Evolutionary conservation across 805 yeast genomes (phyloP).

Genomic region (Spencermartinsiella europaea): DNA sequence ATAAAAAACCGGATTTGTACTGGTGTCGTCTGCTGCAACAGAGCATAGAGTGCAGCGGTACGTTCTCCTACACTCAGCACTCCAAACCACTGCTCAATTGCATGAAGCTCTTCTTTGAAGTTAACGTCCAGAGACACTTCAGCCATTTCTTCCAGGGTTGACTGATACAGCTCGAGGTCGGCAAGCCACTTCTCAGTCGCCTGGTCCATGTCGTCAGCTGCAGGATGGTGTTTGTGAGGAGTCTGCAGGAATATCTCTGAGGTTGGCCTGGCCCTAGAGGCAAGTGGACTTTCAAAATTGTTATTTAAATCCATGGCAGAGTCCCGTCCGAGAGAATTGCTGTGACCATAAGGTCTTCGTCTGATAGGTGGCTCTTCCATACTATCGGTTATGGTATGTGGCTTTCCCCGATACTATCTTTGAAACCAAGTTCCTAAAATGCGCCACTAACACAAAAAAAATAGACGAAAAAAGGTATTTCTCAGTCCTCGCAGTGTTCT

Average conservation of each 20-base stretch:
- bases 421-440: too few relatives aligned
- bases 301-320: neutral
- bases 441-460: too few relatives aligned
- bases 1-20: conserved; percentile 32
- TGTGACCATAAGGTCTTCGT: neutral
- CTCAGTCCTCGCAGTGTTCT: too few relatives aligned
- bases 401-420: too few relatives aligned
- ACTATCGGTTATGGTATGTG: too few relatives aligned
- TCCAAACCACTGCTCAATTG: conserved; percentile 38
- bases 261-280: conserved; percentile 20
- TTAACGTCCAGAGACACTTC: conserved; percentile 26
- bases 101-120: conserved; percentile 32
- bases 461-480: too few relatives aligned
- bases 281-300: conserved; percentile 20
- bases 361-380: neutral
- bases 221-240: conserved; percentile 10
- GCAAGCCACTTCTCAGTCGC: conserved; percentile 32
- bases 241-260: conserved; percentile 24
- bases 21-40: conserved; percentile 33
- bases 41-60: conserved; percentile 34
- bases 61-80: conserved; percentile 35
- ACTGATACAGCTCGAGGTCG: conserved; percentile 30
- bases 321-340: neutral
- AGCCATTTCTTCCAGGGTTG: conserved; percentile 30
- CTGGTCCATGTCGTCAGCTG: conserved; percentile 15